Conservation (phyloP, 495 filamentous ascomycete genomes). For the Aspergillus asperescens region DNA sequence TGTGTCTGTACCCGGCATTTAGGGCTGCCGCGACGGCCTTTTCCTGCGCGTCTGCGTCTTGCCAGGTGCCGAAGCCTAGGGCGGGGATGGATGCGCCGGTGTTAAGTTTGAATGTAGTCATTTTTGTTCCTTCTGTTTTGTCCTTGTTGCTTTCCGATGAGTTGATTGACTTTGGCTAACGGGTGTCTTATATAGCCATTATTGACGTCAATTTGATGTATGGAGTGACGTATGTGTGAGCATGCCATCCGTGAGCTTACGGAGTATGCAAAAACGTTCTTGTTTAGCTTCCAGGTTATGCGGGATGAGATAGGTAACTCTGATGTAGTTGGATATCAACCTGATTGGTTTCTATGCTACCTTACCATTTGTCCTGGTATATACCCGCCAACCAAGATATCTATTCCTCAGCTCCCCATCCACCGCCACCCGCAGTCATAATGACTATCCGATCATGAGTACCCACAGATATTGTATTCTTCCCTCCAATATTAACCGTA, state of each 20-base stretch:
- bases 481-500: constrained; percentile 79
- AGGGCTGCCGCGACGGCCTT: constrained; percentile 42
- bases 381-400: too few relatives aligned
- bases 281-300: too few relatives aligned
- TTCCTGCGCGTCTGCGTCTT: constrained; percentile 44
- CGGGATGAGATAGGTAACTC: background rate
- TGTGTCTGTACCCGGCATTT: constrained; percentile 56
- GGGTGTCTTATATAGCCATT: background rate
- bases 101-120: constrained; percentile 43
- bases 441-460: constrained; percentile 82
- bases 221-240: background rate
- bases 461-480: constrained; percentile 87
- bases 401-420: constrained; percentile 21
- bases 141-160: background rate
- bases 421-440: constrained; percentile 52
- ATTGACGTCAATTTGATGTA: constrained; percentile 16
- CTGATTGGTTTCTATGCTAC: too few relatives aligned
- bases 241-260: too few relatives aligned
- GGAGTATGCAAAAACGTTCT: background rate
- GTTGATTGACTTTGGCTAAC: background rate
- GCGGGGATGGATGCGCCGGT: constrained; percentile 48
- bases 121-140: constrained; percentile 4
- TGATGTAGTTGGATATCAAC: background rate
- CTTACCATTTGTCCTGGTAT: too few relatives aligned
- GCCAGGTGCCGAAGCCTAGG: constrained; percentile 48